These are phyloP conservation scores for Amauroascus verrucosus DNA, from an alignment of 2,329 filamentous ascomycete genomes.

Conservation along the genomic window DNA sequence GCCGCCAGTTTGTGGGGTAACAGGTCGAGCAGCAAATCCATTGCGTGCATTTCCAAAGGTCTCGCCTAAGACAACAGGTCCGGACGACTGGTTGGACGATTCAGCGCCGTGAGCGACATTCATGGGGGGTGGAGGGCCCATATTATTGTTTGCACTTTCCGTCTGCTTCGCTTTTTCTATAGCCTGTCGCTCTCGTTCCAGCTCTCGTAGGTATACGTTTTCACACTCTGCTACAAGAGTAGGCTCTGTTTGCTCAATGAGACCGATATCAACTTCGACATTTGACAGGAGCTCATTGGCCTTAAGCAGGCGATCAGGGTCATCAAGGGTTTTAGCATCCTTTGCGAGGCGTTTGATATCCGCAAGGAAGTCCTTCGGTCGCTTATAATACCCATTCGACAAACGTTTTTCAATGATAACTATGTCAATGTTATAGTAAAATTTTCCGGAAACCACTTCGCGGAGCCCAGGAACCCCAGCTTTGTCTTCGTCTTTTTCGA, in stretches of 20 bases:
- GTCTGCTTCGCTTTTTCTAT: conserved; percentile 44
- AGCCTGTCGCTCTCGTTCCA: conserved; percentile 56
- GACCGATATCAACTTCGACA: conserved; percentile 83
- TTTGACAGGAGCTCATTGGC: conserved; percentile 87
- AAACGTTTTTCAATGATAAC: conserved; percentile 91
- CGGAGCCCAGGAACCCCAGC: conserved; percentile 66
- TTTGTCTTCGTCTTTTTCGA: conserved; percentile 66
- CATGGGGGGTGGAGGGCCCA: conserved; percentile 40
- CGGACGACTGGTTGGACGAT: conserved; percentile 36
- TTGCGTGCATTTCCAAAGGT: conserved; percentile 45
- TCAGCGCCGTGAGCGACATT: conserved; percentile 46
- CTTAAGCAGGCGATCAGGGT: conserved; percentile 70
- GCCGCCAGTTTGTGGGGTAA: conserved; percentile 43
- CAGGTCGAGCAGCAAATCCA: conserved; percentile 39
- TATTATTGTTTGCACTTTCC: conserved; percentile 32
- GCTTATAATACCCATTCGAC: conserved; percentile 90
- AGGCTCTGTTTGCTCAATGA: conserved; percentile 57
- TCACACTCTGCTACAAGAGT: conserved; percentile 64
- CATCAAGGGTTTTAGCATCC: conserved; percentile 72
- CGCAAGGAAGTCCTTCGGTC: conserved; percentile 76
- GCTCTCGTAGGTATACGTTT: conserved; percentile 62
- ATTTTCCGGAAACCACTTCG: conserved; percentile 67
- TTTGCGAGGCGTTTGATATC: conserved; percentile 78
- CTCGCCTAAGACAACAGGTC: conserved; percentile 54
- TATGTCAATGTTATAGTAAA: conserved; percentile 90